Evolutionary conservation across 2,329 filamentous ascomycete species (phyloP).

Genomic region (Scortechinia acanthostroma): DNA sequence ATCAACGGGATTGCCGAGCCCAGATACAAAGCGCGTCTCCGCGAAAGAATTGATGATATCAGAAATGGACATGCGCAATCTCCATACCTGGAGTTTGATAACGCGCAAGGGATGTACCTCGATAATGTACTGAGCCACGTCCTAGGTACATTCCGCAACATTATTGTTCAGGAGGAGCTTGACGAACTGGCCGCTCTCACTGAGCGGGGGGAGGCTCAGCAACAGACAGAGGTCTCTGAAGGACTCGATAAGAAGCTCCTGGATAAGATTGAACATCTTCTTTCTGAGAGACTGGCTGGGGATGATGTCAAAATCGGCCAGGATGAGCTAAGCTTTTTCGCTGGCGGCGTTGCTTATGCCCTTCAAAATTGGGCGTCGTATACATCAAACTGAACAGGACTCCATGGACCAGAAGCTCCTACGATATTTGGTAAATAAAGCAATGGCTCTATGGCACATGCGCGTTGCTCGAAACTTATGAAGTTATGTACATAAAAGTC

Average conservation of each 20-base stretch:
- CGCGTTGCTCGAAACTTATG: no score
- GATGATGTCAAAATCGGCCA: conserved; percentile 17
- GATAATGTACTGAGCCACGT: conserved; percentile 24
- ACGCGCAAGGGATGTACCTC: conserved; percentile 19
- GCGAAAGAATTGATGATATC: conserved; percentile 19
- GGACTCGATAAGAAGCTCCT: background rate
- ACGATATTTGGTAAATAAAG: no score
- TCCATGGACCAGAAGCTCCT: no score
- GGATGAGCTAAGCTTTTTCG: conserved; percentile 27
- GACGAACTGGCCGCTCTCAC: conserved; percentile 17
- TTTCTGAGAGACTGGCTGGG: conserved; percentile 15
- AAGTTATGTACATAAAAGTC: no score
- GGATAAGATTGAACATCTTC: background rate
- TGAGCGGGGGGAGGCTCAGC: background rate
- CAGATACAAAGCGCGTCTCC: conserved; percentile 21
- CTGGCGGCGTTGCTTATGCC: conserved; percentile 22
- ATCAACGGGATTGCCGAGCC: conserved; percentile 21
- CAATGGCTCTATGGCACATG: no score
- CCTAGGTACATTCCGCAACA: conserved; percentile 25
- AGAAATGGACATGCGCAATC: background rate
- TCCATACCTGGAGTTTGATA: conserved; percentile 4
- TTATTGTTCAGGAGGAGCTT: conserved; percentile 24
- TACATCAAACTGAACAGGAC: no score
- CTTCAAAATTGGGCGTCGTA: conserved; percentile 13
- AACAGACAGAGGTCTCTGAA: background rate